Conservation (phyloP, 345 rosid species). For the Clarkia xantiana region DNA sequence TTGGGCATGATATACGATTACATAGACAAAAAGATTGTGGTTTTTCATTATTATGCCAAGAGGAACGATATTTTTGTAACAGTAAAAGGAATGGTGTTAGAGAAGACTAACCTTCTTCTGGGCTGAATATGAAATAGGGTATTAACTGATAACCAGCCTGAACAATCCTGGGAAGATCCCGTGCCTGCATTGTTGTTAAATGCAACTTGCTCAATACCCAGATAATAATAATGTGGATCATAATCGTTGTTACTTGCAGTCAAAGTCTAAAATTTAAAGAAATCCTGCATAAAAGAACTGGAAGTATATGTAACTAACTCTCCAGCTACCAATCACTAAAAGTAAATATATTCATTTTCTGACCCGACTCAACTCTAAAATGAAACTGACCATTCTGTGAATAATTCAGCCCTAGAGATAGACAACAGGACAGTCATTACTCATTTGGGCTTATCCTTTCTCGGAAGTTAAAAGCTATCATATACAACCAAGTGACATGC, state of each 20-base stretch:
- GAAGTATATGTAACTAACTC: too few relatives aligned
- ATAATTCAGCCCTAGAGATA: too few relatives aligned
- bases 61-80: background rate
- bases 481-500: background rate
- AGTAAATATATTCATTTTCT: too few relatives aligned
- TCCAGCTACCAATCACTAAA: too few relatives aligned
- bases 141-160: conserved; percentile 68
- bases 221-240: too few relatives aligned
- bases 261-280: too few relatives aligned
- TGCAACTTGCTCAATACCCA: too few relatives aligned
- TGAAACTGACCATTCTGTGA: too few relatives aligned
- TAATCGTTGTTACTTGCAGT: too few relatives aligned
- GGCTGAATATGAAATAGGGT: conserved; percentile 78
- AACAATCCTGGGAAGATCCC: conserved; percentile 75
- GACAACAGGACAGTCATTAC: background rate
- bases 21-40: background rate
- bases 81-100: background rate
- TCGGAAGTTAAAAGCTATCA: background rate
- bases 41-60: background rate
- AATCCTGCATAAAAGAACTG: too few relatives aligned
- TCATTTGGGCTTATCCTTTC: conserved; percentile 1
- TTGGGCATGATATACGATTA: too few relatives aligned
- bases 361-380: too few relatives aligned
- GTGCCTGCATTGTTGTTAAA: conserved; percentile 39
- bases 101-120: conserved; percentile 62